phyloP scores from a whole-genome alignment of 2,329 filamentous ascomycete genomes.

The Neopestalotiopsis rosae region DNA sequence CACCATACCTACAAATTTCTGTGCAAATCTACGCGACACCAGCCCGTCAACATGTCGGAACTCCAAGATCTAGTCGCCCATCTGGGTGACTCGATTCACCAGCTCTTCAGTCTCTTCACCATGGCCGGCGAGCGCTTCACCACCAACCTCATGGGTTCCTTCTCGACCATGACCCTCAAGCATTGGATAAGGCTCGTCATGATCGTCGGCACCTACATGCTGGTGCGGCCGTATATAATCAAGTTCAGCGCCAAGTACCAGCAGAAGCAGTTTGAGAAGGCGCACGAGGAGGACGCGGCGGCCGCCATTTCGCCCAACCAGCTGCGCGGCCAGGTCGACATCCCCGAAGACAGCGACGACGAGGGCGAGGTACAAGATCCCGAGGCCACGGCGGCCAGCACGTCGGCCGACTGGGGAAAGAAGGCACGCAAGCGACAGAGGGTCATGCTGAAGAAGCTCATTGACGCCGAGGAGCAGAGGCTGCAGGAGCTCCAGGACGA shows the following conservation, averaged over 20 bases:
- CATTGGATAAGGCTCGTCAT: conserved; percentile 72
- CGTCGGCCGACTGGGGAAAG: conserved; percentile 69
- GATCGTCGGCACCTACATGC: conserved; percentile 74
- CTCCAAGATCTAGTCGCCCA: conserved; percentile 35
- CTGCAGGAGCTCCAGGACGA: conserved; percentile 62
- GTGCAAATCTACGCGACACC: conserved; percentile 1
- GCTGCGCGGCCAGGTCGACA: conserved; percentile 60
- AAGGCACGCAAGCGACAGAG: conserved; percentile 73
- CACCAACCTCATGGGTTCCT: conserved; percentile 55
- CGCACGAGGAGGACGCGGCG: conserved; percentile 49
- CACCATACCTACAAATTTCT: not conserved
- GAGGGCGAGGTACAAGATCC: conserved; percentile 44
- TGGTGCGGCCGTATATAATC: conserved; percentile 77
- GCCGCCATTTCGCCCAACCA: conserved; percentile 69
- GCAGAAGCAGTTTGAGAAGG: conserved; percentile 67
- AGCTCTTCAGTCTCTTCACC: conserved; percentile 33
- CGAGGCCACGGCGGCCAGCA: conserved; percentile 50
- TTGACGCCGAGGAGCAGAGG: conserved; percentile 67
- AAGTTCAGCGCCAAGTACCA: conserved; percentile 69
- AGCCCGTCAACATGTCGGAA: conserved; percentile 34
- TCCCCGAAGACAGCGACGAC: conserved; percentile 59
- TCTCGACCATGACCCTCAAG: conserved; percentile 56
- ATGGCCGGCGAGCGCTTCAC: conserved; percentile 40
- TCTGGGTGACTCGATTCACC: conserved; percentile 32
- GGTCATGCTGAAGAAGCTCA: conserved; percentile 67